Conservation (phyloP, 2,329 filamentous ascomycete genomes). For the Neopestalotiopsis sp. region DNA sequence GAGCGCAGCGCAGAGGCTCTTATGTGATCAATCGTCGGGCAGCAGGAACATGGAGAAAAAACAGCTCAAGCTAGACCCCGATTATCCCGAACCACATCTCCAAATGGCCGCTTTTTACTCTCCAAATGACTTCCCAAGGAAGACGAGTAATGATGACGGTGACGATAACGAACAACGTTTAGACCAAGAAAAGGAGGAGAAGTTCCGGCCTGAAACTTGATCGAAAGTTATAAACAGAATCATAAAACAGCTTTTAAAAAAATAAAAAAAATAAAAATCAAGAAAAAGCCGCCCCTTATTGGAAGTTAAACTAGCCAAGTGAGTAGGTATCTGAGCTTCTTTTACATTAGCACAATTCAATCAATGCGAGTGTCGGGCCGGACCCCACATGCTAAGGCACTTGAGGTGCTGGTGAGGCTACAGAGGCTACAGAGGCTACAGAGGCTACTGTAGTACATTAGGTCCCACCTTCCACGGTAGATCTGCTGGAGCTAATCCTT, state of each 20-base stretch:
- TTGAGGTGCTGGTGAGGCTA: background rate
- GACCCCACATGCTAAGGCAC: background rate
- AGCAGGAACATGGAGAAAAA: background rate
- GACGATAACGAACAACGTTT: background rate
- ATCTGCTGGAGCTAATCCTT: constrained; percentile 13
- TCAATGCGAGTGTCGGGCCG: background rate
- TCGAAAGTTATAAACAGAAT: background rate
- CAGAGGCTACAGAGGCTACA: background rate
- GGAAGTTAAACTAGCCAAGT: background rate
- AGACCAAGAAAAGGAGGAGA: background rate
- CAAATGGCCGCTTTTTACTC: background rate
- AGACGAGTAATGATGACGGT: background rate
- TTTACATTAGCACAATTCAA: background rate
- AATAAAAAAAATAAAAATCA: no score
- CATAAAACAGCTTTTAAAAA: background rate
- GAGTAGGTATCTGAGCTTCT: background rate
- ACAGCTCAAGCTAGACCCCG: background rate
- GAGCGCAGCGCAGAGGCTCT: background rate
- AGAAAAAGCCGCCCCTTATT: background rate
- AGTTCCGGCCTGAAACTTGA: background rate
- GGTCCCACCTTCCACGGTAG: background rate
- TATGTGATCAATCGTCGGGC: background rate
- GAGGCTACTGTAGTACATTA: background rate
- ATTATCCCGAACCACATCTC: background rate
- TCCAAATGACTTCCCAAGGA: background rate